Conservation (phyloP, 352 stramenopile species). For the Phytophthora pinifolia region DNA sequence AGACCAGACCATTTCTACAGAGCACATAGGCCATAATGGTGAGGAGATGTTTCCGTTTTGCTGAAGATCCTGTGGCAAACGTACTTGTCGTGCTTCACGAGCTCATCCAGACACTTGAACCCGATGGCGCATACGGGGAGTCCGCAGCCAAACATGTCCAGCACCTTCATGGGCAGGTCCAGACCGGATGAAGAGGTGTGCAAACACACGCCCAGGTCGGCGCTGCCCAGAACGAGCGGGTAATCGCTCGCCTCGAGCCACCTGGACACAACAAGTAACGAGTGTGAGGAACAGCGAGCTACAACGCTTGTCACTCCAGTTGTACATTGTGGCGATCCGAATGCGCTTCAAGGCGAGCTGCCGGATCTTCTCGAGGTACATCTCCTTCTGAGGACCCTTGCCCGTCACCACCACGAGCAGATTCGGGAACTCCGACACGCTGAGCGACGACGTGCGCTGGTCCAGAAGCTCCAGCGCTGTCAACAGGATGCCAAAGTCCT, state of each 20-base stretch:
- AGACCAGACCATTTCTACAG: constrained; percentile 73
- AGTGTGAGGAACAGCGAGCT: not conserved
- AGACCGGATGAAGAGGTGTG: constrained; percentile 98
- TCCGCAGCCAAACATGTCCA: constrained; percentile 99
- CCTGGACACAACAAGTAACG: constrained; percentile 23
- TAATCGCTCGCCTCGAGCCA: constrained; percentile 98
- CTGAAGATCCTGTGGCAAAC: constrained; percentile 16
- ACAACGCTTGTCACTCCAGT: not conserved
- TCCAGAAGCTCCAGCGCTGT: constrained; percentile 88
- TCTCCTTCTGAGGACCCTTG: constrained; percentile 95
- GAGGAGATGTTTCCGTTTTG: not conserved
- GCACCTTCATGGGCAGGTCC: constrained; percentile 99
- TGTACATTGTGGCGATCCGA: constrained; percentile 85
- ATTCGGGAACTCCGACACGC: constrained; percentile 61
- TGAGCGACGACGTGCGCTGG: constrained; percentile 40
- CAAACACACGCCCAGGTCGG: constrained; percentile 97
- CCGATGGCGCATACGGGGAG: constrained; percentile 96
- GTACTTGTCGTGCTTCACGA: constrained; percentile 95
- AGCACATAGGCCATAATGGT: not conserved
- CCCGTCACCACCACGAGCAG: constrained; percentile 96
- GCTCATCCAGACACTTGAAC: constrained; percentile 96
- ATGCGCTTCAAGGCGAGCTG: constrained; percentile 78
- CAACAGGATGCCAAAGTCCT: constrained; percentile 98
- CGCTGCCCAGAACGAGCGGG: constrained; percentile 92
- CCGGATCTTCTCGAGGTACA: constrained; percentile 86